Conservation (phyloP, 1,284 basidiomycete genomes). For the Sanguinoderma infundibulare region DNA sequence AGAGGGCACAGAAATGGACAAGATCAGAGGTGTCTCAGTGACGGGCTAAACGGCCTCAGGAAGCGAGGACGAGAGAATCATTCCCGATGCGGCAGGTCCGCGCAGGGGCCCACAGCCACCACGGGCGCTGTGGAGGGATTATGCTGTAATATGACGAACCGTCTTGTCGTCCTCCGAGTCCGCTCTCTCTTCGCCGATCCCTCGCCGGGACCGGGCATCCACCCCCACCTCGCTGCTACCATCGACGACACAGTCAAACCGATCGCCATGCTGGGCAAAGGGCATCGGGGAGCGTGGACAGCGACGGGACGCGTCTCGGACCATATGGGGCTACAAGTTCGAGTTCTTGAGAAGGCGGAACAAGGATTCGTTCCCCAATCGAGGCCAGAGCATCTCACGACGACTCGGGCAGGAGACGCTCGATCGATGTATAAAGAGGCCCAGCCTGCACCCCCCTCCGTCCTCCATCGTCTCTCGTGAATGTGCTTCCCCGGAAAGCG, state of each 20-base stretch:
- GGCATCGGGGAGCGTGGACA: neutral
- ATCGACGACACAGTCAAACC: neutral
- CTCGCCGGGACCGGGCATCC: neutral
- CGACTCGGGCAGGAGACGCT: conserved; percentile 14
- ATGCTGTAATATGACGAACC: too few species aligned
- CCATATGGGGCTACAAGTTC: neutral
- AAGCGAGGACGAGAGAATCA: conserved; percentile 20
- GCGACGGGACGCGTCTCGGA: neutral
- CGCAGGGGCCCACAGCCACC: conserved; percentile 1
- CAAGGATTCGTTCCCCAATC: conserved; percentile 10
- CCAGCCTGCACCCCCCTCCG: neutral
- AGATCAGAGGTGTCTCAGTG: neutral
- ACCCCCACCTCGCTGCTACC: neutral
- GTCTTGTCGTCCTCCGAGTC: too few species aligned
- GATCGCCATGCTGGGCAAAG: neutral
- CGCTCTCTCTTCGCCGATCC: neutral
- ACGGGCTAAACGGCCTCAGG: neutral
- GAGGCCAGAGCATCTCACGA: conserved; percentile 23
- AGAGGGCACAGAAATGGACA: conserved; percentile 5
- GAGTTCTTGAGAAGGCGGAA: conserved; percentile 1
- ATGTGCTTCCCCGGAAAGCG: conserved; percentile 50
- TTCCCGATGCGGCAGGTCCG: conserved; percentile 14
- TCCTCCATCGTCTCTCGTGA: conserved; percentile 12
- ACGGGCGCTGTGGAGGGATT: neutral
- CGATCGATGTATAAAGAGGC: conserved; percentile 19